phyloP scores from a whole-genome alignment of 2,329 filamentous ascomycete species.

The Fusarium pseudocircinatum region DNA sequence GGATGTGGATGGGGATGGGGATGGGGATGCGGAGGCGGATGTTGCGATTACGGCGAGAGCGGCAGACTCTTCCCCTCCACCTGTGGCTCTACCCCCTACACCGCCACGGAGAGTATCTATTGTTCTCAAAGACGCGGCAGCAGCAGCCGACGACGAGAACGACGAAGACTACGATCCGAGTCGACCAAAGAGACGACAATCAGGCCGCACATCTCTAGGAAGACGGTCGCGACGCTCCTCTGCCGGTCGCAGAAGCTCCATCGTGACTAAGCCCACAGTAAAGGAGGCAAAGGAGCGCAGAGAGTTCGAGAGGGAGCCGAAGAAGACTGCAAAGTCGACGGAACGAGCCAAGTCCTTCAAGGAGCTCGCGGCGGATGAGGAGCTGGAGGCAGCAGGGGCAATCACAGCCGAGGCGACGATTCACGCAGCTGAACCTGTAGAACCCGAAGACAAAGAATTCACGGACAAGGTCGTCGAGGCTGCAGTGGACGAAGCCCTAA shows the following conservation, averaged over 20 bases:
- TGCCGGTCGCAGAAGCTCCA: slow-evolving; percentile 34
- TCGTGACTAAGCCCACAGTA: slow-evolving; percentile 34
- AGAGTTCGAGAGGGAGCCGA: slow-evolving; percentile 18
- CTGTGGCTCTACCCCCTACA: slow-evolving; percentile 36
- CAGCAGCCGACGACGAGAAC: slow-evolving; percentile 47
- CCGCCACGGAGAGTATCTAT: slow-evolving; percentile 43
- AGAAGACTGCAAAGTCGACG: slow-evolving; percentile 5
- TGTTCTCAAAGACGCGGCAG: slow-evolving; percentile 45
- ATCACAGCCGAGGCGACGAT: slow-evolving; percentile 28
- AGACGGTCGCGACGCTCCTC: slow-evolving; percentile 43
- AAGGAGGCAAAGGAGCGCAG: slow-evolving; percentile 29
- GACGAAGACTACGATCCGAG: slow-evolving; percentile 58
- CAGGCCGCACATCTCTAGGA: slow-evolving; percentile 46
- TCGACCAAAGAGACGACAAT: slow-evolving; percentile 48
- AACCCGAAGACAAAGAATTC: slow-evolving; percentile 53
- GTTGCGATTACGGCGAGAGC: slow-evolving; percentile 30
- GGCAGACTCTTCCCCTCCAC: slow-evolving; percentile 37
- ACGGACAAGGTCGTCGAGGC: slow-evolving; percentile 64
- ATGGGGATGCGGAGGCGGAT: slow-evolving; percentile 38
- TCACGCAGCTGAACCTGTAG: slow-evolving; percentile 30
- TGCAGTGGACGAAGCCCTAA: slow-evolving; percentile 68
- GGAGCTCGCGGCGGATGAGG: slow-evolving; percentile 16
- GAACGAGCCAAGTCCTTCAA: slow-evolving; percentile 15
- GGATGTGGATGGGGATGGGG: slow-evolving; percentile 15
- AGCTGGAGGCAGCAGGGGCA: slow-evolving; percentile 3